A percentile compares a stretch with the other conserved stretches of the same genome.
Conservation (phyloP, 148 eudicot genomes). For the Polygonum maritimum region DNA sequence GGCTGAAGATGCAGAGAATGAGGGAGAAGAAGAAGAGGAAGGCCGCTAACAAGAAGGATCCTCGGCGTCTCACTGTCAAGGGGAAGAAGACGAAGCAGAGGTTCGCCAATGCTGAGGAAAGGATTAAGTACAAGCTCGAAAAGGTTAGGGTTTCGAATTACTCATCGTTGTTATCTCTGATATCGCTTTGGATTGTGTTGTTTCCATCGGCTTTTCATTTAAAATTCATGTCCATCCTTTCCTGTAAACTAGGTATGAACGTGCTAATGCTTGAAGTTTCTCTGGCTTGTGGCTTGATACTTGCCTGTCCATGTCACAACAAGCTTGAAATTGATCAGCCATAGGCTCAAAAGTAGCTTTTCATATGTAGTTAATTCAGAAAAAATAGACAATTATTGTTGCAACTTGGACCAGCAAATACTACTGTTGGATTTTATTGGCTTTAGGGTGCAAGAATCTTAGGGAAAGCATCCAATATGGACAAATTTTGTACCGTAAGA, state of each 20-base stretch:
- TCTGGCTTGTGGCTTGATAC: not conserved
- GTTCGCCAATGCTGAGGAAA: conserved; percentile 69
- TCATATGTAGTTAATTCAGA: not conserved
- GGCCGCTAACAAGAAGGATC: conserved; percentile 73
- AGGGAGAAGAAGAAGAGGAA: conserved; percentile 70
- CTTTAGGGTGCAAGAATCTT: not conserved
- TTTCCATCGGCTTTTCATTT: not conserved
- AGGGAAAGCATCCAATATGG: not conserved
- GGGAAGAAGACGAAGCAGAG: conserved; percentile 57
- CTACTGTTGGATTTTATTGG: not conserved
- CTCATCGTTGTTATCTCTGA: not conserved
- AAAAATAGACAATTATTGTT: not conserved
- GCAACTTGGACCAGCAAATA: not conserved
- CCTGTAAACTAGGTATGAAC: not conserved
- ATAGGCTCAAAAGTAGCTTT: not conserved
- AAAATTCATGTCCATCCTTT: not conserved
- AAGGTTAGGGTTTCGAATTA: conserved; percentile 26
- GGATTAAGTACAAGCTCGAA: conserved; percentile 72
- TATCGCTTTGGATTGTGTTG: not conserved
- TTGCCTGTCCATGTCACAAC: not conserved
- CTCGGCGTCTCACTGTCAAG: conserved; percentile 50
- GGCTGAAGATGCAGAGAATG: conserved; percentile 60
- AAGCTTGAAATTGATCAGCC: not conserved
- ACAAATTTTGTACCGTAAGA: not conserved
- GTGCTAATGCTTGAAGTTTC: not conserved